Evolutionary conservation across 305 asterid genomes (phyloP), one percentile per base, ranked within the genome.

Genomic region (Fraxinus platypoda): DNA sequence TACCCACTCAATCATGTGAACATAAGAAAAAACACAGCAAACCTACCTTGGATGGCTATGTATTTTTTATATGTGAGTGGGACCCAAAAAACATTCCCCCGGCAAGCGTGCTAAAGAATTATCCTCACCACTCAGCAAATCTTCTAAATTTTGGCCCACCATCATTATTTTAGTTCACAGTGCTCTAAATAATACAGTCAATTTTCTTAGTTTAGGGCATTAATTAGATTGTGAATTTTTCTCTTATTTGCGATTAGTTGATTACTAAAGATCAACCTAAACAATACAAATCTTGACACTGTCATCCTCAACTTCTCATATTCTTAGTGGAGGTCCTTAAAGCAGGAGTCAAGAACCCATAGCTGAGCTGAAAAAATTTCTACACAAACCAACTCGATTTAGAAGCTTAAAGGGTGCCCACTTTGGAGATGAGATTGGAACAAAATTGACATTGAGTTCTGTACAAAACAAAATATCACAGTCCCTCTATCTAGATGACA

Each of bases 351-450:
- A 52, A 54, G 64, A 25, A 54, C 25, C 64, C 64, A 5, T 5
- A 6, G 19, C 19, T n/a, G 11, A 54, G 25, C 25, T 6, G 23
- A 17, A 15, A 49, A 15, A 49, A 3, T 11, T 4, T 49, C 8
- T 49, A 49, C 23, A 52, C 62, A 52, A 52, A 17, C 23, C 2
- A 52, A 17, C 23, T 17, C 8, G 23, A 52, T 17, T 49, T 5
- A 17, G 62, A 52, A 52, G 62, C 62, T 52, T 52, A 52, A 52
- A 17, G 8, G 62, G 23, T 52, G 9, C 2, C 23, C 34, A 74
- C 79, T 2, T 85, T 92, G 87, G 90, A 87, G 9, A 91, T 93
- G 90, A 87, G 84, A 86, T 77, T 62, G 71, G 84, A 87, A 84
- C 82, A 87, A 30, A 79, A 74, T 54, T 83, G 82, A 75, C 52